A percentile compares a stretch with the other conserved stretches of the same genome.
Conservation (phyloP, 345 rosid genomes). For the Acer yangbiense region DNA sequence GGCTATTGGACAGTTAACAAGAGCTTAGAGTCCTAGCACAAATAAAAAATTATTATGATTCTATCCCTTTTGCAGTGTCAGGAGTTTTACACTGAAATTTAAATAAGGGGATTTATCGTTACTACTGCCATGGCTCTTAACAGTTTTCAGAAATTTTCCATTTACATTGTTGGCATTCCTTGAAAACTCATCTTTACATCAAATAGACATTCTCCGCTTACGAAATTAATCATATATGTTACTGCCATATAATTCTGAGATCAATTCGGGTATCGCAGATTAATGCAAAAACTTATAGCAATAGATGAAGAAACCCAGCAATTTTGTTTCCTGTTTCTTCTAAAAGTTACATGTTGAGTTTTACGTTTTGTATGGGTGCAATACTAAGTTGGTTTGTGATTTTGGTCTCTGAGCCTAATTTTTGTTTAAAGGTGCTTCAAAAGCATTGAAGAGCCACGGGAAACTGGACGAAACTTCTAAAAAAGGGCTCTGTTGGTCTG, state of each 20-base stretch:
- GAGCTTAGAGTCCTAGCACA: neutral
- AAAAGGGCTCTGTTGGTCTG: constrained; percentile 44
- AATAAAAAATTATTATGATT: neutral
- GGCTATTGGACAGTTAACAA: neutral
- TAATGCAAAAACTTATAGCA: neutral
- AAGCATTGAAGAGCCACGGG: constrained; percentile 15
- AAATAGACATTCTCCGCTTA: neutral
- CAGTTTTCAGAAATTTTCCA: neutral
- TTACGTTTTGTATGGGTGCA: neutral
- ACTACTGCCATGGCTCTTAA: neutral
- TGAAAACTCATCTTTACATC: neutral
- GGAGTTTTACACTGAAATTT: neutral
- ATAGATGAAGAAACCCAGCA: neutral
- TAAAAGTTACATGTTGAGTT: neutral
- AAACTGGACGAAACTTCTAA: constrained; percentile 34
- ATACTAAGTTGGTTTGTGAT: neutral
- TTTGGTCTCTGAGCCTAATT: constrained; percentile 5
- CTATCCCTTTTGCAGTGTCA: neutral
- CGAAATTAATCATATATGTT: neutral
- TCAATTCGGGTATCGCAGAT: neutral
- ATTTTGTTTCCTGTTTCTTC: neutral
- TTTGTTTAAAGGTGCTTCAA: constrained; percentile 22
- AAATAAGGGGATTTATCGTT: neutral
- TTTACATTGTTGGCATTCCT: neutral
- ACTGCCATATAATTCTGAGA: constrained; percentile 12